Percentiles rank a stretch among this genome's conserved stretches.
Conservation (phyloP, 208 protist genomes). For the Sergeia podlipaevii region DNA sequence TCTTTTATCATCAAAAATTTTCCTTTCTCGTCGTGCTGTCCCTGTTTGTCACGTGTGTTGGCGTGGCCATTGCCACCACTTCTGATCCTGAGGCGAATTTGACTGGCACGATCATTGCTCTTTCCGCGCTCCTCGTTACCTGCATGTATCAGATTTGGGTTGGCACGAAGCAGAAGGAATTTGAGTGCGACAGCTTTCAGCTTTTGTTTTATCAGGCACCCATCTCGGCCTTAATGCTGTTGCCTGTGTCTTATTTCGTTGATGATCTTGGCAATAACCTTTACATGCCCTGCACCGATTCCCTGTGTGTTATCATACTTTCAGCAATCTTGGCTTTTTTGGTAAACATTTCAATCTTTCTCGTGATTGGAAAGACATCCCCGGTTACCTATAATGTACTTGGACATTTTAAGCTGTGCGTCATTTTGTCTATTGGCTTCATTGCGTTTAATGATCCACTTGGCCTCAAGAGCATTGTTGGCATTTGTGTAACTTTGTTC, state of each 20-base stretch:
- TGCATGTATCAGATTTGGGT: slow-evolving; percentile 90
- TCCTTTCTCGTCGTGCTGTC: slow-evolving; percentile 37
- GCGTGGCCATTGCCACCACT: slow-evolving; percentile 62
- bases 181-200: slow-evolving; percentile 76
- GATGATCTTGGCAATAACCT: slow-evolving; percentile 27
- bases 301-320: slow-evolving; percentile 33
- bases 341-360: slow-evolving; percentile 88
- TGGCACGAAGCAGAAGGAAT: slow-evolving; percentile 77
- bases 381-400: slow-evolving; percentile 89
- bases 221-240: slow-evolving; percentile 63
- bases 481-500: slow-evolving; percentile 47
- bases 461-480: slow-evolving; percentile 21
- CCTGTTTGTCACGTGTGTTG: slow-evolving; percentile 53
- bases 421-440: slow-evolving; percentile 72
- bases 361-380: slow-evolving; percentile 85
- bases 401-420: slow-evolving; percentile 81
- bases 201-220: slow-evolving; percentile 86
- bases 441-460: slow-evolving; percentile 52
- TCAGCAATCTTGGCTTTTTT: slow-evolving; percentile 67
- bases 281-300: slow-evolving; percentile 19
- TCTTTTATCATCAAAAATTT: slow-evolving; percentile 55
- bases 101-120: slow-evolving; percentile 54
- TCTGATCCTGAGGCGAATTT: slow-evolving; percentile 72
- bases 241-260: slow-evolving; percentile 49
- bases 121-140: slow-evolving; percentile 64